Evolutionary conservation across 495 filamentous ascomycete species (phyloP), one percentile per base, ranked within the genome.

Genomic region (Talaromyces thailandensis): DNA sequence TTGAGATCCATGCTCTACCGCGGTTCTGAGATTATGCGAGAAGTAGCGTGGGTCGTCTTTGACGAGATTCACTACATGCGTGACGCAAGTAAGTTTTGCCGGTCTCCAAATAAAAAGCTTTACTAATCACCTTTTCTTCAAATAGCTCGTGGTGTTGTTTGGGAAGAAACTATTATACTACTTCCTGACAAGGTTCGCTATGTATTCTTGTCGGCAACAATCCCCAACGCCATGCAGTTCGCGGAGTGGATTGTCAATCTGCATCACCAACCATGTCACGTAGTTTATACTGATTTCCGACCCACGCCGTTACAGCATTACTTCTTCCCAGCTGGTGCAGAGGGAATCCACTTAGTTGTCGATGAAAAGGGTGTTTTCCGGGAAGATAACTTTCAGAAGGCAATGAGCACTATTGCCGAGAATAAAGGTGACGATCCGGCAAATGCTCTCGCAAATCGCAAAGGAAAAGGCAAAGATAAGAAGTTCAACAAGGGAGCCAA

Each of bases 61-160:
- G 94, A 98, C 71, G 94, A 98, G 73, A 95, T 98, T 56, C 94
- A 98, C 75, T 98, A 98, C 79, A 86, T 98, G 89, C 83, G 94
- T 66, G 94, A 98, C 76, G 91, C 92, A 69, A 76, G 79, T 80
- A 69, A 62, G 69, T 68, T 5, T 21, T 6, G 62, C 63, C 26
- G 28, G 32, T 63, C 21, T 35, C 16, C 24, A 16, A 51, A 11
- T 40, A 23, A 63, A 18, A 29, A 56, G 35, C 48, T 58, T 63
- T 66, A 53, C 63, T 43, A 59, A 61, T 32, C 66, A 16, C 24
- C 23, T 52, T n/a, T 18, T 3, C 16, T 32, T 35, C 12, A 64
- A 51, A 32, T 68, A 81, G 82, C 86, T 64, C 86, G 94, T 71
- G 94, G 94, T 76, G 94, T 98, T 9, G 94, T 98, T 9, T 98